Conservation (phyloP, 495 filamentous ascomycete genomes). For the Talaromyces proteolyticus region DNA sequence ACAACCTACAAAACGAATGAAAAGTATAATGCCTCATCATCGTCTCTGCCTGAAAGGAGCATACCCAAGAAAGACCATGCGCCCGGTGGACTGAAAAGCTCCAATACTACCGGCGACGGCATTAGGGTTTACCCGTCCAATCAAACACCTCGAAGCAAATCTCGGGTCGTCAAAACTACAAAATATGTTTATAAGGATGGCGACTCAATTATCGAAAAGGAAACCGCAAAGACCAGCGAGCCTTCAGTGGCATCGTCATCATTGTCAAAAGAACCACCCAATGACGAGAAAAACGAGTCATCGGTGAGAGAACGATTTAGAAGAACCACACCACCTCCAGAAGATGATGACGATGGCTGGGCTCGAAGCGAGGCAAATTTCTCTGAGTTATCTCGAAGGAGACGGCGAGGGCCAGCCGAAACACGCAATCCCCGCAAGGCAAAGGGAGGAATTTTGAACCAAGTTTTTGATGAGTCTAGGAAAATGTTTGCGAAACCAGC, state of each 20-base stretch:
- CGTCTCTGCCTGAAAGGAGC: not conserved
- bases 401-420: slow-evolving; percentile 17
- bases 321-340: slow-evolving; percentile 20
- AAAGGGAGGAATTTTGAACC: slow-evolving; percentile 44
- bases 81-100: not conserved
- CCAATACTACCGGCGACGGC: slow-evolving; percentile 10
- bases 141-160: slow-evolving; percentile 7
- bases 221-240: slow-evolving; percentile 9
- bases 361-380: slow-evolving; percentile 39
- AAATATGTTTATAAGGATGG: slow-evolving; percentile 10
- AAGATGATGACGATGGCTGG: slow-evolving; percentile 36
- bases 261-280: slow-evolving; percentile 9
- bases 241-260: slow-evolving; percentile 12
- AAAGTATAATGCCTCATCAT: slow-evolving; percentile 3
- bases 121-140: slow-evolving; percentile 15
- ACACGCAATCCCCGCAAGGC: slow-evolving; percentile 22
- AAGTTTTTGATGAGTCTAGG: slow-evolving; percentile 44
- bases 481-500: slow-evolving; percentile 51
- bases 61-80: slow-evolving; percentile 1
- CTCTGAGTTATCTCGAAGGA: slow-evolving; percentile 34
- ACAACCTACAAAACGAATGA: slow-evolving; percentile 38
- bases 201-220: slow-evolving; percentile 13
- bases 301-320: slow-evolving; percentile 19
- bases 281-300: slow-evolving; percentile 9
- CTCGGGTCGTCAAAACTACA: slow-evolving; percentile 1